Percentiles rank a stretch among this genome's conserved stretches.
Conservation (phyloP, 192 early-diverging fungal species). For the Entomortierella parvispora region DNA sequence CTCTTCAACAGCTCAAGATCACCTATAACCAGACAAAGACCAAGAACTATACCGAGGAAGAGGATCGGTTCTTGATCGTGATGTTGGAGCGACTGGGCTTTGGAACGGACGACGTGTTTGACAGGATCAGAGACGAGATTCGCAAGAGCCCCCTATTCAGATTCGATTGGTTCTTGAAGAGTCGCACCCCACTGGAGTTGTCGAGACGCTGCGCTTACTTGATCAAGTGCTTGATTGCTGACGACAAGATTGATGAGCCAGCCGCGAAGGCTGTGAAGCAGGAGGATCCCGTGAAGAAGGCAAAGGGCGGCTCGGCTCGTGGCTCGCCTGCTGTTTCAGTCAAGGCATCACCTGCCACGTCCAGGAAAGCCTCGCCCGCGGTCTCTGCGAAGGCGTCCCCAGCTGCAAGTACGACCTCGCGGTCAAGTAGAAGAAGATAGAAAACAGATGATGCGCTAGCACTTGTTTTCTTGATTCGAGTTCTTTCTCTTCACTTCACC, state of each 20-base stretch:
- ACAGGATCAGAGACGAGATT: slow-evolving; percentile 89
- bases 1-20: slow-evolving; percentile 90
- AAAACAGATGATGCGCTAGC: background rate
- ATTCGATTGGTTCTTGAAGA: slow-evolving; percentile 99
- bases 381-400: slow-evolving; percentile 30
- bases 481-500: background rate
- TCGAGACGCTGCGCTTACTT: slow-evolving; percentile 86
- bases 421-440: slow-evolving; percentile 41
- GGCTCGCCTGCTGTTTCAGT: slow-evolving; percentile 15
- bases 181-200: slow-evolving; percentile 87
- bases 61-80: slow-evolving; percentile 96
- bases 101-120: slow-evolving; percentile 92
- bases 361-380: slow-evolving; percentile 27
- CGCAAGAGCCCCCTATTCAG: slow-evolving; percentile 84
- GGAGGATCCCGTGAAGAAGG: slow-evolving; percentile 1
- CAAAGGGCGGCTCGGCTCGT: slow-evolving; percentile 2
- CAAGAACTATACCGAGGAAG: slow-evolving; percentile 94
- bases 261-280: slow-evolving; percentile 10
- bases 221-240: slow-evolving; percentile 56
- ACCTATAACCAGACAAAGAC: slow-evolving; percentile 90
- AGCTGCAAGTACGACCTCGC: slow-evolving; percentile 20
- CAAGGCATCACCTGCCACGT: slow-evolving; percentile 19
- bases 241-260: slow-evolving; percentile 35
- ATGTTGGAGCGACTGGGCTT: slow-evolving; percentile 89
- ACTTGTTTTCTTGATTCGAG: background rate